These are phyloP conservation scores for Umbelopsis ramanniana DNA, from an alignment of 192 early-diverging fungal species.

Conservation along the genomic window DNA sequence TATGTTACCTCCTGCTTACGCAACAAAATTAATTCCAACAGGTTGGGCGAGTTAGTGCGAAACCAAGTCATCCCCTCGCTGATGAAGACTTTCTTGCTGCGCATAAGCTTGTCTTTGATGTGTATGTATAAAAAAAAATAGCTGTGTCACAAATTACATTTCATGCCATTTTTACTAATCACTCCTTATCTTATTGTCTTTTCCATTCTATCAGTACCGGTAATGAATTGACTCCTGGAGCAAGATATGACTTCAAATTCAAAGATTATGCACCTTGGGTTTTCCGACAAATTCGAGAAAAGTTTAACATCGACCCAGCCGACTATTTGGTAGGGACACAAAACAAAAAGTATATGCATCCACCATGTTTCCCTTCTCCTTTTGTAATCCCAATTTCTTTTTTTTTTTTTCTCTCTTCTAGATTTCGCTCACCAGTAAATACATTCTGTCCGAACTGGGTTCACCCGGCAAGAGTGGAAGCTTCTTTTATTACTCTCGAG, in stretches of 20 bases:
- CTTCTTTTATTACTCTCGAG: constrained; percentile 98
- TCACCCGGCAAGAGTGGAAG: constrained; percentile 95
- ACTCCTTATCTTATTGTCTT: background rate
- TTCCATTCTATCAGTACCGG: constrained; percentile 65
- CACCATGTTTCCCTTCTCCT: background rate
- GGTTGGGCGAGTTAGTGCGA: constrained; percentile 85
- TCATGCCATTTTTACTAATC: background rate
- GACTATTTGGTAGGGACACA: constrained; percentile 81
- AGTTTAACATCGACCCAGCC: constrained; percentile 87
- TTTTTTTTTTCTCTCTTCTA: constrained; percentile 28
- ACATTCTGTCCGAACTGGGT: constrained; percentile 95
- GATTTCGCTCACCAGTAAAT: constrained; percentile 95
- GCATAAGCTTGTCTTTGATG: constrained; percentile 97
- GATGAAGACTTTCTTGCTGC: constrained; percentile 83
- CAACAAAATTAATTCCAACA: background rate
- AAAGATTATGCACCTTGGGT: constrained; percentile 99
- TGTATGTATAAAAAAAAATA: constrained; percentile 55
- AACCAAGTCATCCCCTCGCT: constrained; percentile 71
- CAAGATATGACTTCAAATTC: constrained; percentile 99
- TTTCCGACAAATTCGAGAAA: constrained; percentile 90
- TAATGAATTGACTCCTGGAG: constrained; percentile 94
- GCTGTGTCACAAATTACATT: background rate
- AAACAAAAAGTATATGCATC: background rate
- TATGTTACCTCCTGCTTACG: too few species aligned
- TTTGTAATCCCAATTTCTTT: background rate